phyloP scores from a whole-genome alignment of 352 stramenopile species.

The Phytophthora colocasiae region DNA sequence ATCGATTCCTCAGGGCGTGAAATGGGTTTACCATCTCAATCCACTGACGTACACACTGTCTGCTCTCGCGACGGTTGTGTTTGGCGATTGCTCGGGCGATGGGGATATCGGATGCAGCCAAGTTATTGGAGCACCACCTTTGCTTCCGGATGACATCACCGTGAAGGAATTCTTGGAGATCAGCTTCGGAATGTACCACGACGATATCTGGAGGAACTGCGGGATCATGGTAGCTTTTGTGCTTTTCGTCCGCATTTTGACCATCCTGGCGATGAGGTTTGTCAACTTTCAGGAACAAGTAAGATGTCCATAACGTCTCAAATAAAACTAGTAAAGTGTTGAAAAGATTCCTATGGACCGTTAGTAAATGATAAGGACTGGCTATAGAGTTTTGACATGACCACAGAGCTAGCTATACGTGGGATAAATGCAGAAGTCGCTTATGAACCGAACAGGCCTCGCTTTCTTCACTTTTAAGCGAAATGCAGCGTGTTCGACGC shows the following conservation, averaged over 20 bases:
- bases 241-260: conserved; percentile 2
- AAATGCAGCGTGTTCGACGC: too few species aligned
- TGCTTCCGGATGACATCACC: conserved; percentile 10
- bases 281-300: conserved; percentile 26
- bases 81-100: conserved; percentile 34
- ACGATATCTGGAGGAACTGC: conserved; percentile 23
- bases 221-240: conserved; percentile 5
- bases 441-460: too few species aligned
- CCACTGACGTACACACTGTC: conserved; percentile 45
- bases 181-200: conserved; percentile 22
- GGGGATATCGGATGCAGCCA: conserved; percentile 14
- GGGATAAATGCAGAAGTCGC: too few species aligned
- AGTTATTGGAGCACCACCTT: conserved; percentile 7
- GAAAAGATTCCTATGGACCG: too few species aligned
- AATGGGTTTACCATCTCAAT: conserved; percentile 39
- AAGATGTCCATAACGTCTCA: background rate
- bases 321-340: too few species aligned
- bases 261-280: conserved; percentile 21
- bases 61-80: conserved; percentile 37
- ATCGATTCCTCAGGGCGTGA: conserved; percentile 24
- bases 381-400: too few species aligned
- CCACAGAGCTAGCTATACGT: too few species aligned
- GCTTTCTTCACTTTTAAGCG: too few species aligned
- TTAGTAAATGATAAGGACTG: too few species aligned
- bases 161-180: conserved; percentile 22